phyloP scores from a whole-genome alignment of 345 rosid species.

The Gossypium herbaceum region DNA sequence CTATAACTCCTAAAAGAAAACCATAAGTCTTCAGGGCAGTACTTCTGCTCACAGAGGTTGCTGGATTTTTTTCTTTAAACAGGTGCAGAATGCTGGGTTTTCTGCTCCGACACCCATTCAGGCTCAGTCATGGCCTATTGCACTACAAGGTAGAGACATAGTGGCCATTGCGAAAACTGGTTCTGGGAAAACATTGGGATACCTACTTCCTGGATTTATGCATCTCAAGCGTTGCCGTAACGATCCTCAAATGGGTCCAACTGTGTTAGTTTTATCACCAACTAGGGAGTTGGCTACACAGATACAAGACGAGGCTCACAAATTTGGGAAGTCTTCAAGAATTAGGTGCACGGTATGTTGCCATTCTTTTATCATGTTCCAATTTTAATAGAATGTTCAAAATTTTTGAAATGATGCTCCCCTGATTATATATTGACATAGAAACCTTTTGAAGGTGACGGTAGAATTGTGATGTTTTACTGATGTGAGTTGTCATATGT shows the following conservation, averaged over 20 bases:
- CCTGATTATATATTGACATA: not conserved
- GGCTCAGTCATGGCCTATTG: conserved; percentile 99
- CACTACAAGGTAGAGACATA: conserved; percentile 80
- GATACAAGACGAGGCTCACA: conserved; percentile 88
- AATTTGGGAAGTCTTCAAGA: conserved; percentile 89
- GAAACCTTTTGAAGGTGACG: not conserved
- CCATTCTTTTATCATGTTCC: not conserved
- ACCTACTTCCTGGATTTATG: conserved; percentile 79
- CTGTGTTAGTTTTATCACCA: conserved; percentile 86
- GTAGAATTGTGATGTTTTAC: not conserved
- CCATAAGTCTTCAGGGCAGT: conserved; percentile 48
- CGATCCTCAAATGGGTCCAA: conserved; percentile 79
- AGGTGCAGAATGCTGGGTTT: conserved; percentile 93
- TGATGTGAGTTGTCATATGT: conserved; percentile 4
- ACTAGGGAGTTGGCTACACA: conserved; percentile 98
- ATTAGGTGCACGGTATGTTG: conserved; percentile 74
- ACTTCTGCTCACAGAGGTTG: conserved; percentile 44
- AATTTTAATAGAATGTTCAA: not conserved
- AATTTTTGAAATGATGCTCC: not conserved
- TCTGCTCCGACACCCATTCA: conserved; percentile 97
- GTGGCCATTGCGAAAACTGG: conserved; percentile 98
- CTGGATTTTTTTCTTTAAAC: conserved; percentile 52
- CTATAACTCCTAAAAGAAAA: conserved; percentile 39
- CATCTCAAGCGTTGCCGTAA: conserved; percentile 70
- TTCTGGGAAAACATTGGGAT: conserved; percentile 95